phyloP scores from a whole-genome alignment of 2,329 filamentous ascomycete species.

The Lachnellula subtilissima region DNA sequence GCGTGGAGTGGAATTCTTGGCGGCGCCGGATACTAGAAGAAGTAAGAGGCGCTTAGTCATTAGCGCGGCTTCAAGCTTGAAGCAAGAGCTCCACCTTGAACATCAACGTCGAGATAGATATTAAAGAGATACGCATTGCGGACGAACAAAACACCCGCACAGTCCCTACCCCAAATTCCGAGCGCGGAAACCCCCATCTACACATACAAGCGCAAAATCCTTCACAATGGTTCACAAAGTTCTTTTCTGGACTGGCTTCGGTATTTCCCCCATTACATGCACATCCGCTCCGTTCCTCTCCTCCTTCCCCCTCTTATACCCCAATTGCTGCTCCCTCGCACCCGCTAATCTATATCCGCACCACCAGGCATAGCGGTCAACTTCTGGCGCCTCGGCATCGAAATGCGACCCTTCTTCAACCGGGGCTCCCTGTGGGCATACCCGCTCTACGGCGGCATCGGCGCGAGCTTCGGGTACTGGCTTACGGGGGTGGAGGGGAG shows the following conservation, averaged over 20 bases:
- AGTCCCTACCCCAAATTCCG: neutral
- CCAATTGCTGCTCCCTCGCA: neutral
- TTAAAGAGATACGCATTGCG: constrained; percentile 6
- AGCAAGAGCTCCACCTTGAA: neutral
- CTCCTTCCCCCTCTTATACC: constrained; percentile 4
- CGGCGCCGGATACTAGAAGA: too few relatives aligned
- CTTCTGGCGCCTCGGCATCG: constrained; percentile 95
- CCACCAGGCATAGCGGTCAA: constrained; percentile 77
- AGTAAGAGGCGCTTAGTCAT: too few relatives aligned
- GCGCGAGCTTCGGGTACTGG: constrained; percentile 96
- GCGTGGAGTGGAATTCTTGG: neutral
- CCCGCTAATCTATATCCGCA: constrained; percentile 18
- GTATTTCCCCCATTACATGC: constrained; percentile 68
- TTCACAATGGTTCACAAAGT: constrained; percentile 45
- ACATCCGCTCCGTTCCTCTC: constrained; percentile 14
- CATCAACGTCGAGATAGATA: neutral
- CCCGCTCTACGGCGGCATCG: constrained; percentile 79
- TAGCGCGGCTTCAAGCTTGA: too few relatives aligned
- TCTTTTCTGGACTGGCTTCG: constrained; percentile 87
- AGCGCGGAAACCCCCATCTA: neutral
- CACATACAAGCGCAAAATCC: neutral
- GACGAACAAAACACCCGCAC: constrained; percentile 1
- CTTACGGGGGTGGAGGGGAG: constrained; percentile 81
- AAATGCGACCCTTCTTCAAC: constrained; percentile 94
- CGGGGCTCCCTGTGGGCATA: constrained; percentile 83